Evolutionary conservation across 2,329 filamentous ascomycete species (phyloP), one percentile per base, ranked within the genome.

Genomic region (Trichophyton schoenleinii): DNA sequence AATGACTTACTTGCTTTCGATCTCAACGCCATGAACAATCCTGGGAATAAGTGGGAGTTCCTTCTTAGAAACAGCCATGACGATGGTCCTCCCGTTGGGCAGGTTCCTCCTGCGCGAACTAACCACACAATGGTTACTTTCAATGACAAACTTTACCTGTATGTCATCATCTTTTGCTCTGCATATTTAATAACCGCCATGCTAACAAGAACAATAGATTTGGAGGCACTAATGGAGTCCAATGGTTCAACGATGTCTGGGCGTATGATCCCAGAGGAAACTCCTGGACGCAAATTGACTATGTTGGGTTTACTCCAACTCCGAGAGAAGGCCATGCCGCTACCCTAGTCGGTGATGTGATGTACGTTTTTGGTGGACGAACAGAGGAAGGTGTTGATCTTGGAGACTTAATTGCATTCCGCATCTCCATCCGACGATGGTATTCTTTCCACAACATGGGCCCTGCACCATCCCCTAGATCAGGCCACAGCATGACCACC

Each of bases 361-460:
- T 99, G 95, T 99, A 99, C 77, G 86, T 99, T 64, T 99, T 99
- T 73, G 95, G 95, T 67, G 94, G 94, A 52, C 87, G 94, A 63
- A 96, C 91, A 0, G 90, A 96, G 70, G 91, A 97, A 67, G 94
- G 94, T 0, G 84, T 86, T 31, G 94, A 99, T 71, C 78, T 99
- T 3, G 94, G 92, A 38, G 94, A 99, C 73, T 80, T 99, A 49
- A 92, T 94, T 1, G 94, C 94, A 8, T 89, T 89, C 73, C 81
- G 85, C 58, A 89, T 89, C 67, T 84, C 87, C 0, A 91, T 91
- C 9, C 86, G 89, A 66, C 84, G 94, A 63, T 99, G 94, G 94
- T 99, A 97, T 73, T 99, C 94, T 41, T 99, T 99, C 75, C 94
- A 99, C 71, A 99, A 99, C 71, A 99, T 99, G 94, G 94, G 94